These are phyloP conservation scores for Gomphus sp. DNA, from an alignment of 1,284 basidiomycete genomes.

Conservation along the genomic window DNA sequence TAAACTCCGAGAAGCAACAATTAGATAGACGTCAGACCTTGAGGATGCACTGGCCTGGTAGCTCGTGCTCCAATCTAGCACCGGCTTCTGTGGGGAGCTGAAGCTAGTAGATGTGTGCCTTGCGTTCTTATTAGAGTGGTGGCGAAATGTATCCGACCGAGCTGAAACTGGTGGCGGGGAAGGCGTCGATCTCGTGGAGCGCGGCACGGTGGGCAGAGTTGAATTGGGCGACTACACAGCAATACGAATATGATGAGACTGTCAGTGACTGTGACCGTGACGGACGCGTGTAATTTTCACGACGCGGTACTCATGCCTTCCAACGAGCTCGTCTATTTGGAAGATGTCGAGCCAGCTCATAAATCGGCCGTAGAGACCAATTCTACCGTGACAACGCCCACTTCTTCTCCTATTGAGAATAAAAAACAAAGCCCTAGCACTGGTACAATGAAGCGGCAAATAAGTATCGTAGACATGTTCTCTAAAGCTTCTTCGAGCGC, in stretches of 20 bases:
- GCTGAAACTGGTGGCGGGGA: constrained; percentile 39
- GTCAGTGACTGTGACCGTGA: constrained; percentile 5
- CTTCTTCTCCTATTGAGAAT: constrained; percentile 17
- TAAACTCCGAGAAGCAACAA: background rate
- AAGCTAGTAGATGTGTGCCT: constrained; percentile 5
- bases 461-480: constrained; percentile 58
- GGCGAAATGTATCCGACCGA: constrained; percentile 4
- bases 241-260: background rate
- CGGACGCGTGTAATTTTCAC: background rate
- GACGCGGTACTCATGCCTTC: background rate
- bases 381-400: background rate
- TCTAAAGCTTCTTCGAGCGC: constrained; percentile 27
- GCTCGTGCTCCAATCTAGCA: constrained; percentile 70
- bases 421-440: constrained; percentile 9
- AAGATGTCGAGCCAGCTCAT: constrained; percentile 38
- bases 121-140: background rate
- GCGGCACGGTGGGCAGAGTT: constrained; percentile 49
- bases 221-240: background rate
- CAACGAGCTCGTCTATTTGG: constrained; percentile 39
- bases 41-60: constrained; percentile 70
- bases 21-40: constrained; percentile 31
- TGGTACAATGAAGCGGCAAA: constrained; percentile 45
- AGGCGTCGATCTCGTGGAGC: constrained; percentile 60
- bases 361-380: constrained; percentile 7
- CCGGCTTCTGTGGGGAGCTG: constrained; percentile 17